Conservation (phyloP, 495 filamentous ascomycete genomes). For the Mytilinidion resinicola region DNA sequence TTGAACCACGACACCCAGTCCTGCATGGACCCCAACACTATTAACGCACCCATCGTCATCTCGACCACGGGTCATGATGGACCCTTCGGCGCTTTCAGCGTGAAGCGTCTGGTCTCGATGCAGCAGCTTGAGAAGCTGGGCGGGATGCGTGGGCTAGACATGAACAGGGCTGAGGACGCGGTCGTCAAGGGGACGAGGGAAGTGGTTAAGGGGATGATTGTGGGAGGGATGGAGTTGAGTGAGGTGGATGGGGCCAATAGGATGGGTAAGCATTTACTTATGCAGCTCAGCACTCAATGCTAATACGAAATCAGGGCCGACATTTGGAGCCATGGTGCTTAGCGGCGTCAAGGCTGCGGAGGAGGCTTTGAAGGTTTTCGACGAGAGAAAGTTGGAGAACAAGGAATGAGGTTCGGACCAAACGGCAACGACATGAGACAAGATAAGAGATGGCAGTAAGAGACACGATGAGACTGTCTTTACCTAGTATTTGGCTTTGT, state of each 20-base stretch:
- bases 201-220: conserved; percentile 76
- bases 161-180: conserved; percentile 82
- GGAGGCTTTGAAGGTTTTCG: conserved; percentile 70
- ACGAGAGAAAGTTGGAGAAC: conserved; percentile 54
- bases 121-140: conserved; percentile 70
- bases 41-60: conserved; percentile 81
- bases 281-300: conserved; percentile 7
- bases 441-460: too few species aligned
- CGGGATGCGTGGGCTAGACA: conserved; percentile 86
- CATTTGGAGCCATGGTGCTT: conserved; percentile 77
- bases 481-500: too few species aligned
- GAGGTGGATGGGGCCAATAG: conserved; percentile 86
- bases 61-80: conserved; percentile 87
- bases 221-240: conserved; percentile 89
- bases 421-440: too few species aligned
- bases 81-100: conserved; percentile 82
- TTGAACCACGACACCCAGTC: conserved; percentile 89
- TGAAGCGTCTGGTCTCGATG: conserved; percentile 81
- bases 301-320: conserved; percentile 36
- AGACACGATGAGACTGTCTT: too few species aligned
- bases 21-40: conserved; percentile 95
- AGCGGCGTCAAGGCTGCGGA: conserved; percentile 84
- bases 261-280: conserved; percentile 48
- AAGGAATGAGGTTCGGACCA: neutral
- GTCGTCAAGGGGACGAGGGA: conserved; percentile 87